phyloP scores from a whole-genome alignment of 192 early-diverging fungal species.

The Coemansia sp. region DNA sequence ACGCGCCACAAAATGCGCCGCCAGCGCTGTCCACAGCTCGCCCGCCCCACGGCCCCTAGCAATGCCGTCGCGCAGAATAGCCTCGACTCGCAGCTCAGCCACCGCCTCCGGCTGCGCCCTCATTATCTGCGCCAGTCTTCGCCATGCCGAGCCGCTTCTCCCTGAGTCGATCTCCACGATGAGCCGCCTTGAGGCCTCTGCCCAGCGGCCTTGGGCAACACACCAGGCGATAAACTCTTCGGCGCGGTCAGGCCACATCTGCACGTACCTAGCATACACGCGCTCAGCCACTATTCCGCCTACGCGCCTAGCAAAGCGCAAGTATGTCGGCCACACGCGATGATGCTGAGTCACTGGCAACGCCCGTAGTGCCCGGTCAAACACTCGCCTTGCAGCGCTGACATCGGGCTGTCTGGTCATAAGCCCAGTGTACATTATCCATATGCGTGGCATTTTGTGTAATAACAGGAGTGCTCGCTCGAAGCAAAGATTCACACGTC shows the following conservation, averaged over 20 bases:
- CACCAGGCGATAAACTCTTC: slow-evolving; percentile 79
- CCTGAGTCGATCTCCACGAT: slow-evolving; percentile 68
- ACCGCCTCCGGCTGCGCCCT: slow-evolving; percentile 63
- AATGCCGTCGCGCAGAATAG: slow-evolving; percentile 85
- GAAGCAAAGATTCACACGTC: slow-evolving; percentile 73
- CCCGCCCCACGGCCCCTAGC: slow-evolving; percentile 88
- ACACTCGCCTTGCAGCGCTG: slow-evolving; percentile 76
- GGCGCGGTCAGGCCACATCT: slow-evolving; percentile 78
- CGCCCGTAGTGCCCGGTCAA: slow-evolving; percentile 87
- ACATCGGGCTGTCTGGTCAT: slow-evolving; percentile 68
- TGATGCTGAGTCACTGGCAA: slow-evolving; percentile 93
- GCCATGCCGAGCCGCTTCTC: slow-evolving; percentile 69
- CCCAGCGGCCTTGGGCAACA: slow-evolving; percentile 66
- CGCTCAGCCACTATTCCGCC: slow-evolving; percentile 83
- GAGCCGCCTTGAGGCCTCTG: slow-evolving; percentile 77
- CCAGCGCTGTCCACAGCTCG: slow-evolving; percentile 85
- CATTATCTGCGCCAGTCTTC: slow-evolving; percentile 80
- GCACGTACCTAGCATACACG: slow-evolving; percentile 81
- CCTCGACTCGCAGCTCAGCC: slow-evolving; percentile 63
- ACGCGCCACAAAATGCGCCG: slow-evolving; percentile 75
- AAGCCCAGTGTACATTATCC: slow-evolving; percentile 79
- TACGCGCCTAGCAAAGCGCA: slow-evolving; percentile 73
- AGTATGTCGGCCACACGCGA: slow-evolving; percentile 86
- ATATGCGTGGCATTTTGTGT: slow-evolving; percentile 96
- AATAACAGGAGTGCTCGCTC: slow-evolving; percentile 87